Evolutionary conservation across 495 filamentous ascomycete species (phyloP), one percentile per base, ranked within the genome.

Genomic region (Penicillium angulare): DNA sequence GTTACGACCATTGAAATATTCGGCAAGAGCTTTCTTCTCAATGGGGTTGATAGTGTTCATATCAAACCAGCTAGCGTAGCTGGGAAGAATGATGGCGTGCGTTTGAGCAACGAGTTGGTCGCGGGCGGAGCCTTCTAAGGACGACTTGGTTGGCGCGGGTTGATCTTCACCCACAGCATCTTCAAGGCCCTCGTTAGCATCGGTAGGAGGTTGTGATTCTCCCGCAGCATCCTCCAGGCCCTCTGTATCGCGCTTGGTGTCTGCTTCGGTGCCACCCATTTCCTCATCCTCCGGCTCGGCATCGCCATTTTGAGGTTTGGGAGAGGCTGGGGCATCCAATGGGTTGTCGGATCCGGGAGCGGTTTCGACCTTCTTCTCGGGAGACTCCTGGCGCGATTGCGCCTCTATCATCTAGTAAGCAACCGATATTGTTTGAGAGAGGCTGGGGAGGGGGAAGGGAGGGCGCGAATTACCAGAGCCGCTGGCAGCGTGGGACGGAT

Each of bases 1-100:
- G 68, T 98, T 98, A 33, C 95, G 82, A 68, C 83, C 90, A 73
- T 97, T 97, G 80, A 98, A 98, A 69, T 96, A 98, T 69, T 98
- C 93, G 2, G 92, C 90, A 44, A 98, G 72, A 7, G 89, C 88
- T 64, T 95, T 97, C 60, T 85, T 84, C 77, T 98, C 93, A 56
- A 95, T 87, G 33, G 79, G 78, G 66, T 96, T 85, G 56, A 97
- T 85, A 20, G 80, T 78, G 67, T 92, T 88, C 92, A 97, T 96
- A 68, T 98, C 95, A 65, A 98, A 98, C 93, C 93, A 98, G 21
- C 86, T 87, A 54, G 90, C 92, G 63, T 97, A 98, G 62, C 90
- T 96, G 13, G 93, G 93, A 4, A 98, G 83, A 49, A 98, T 90
- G 56, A 97, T 96, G 35, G 89, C 80, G 65, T 96, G 90, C 47